Evolutionary conservation across 257 asterid genomes (phyloP).

Genomic region (Petrea volubilis): DNA sequence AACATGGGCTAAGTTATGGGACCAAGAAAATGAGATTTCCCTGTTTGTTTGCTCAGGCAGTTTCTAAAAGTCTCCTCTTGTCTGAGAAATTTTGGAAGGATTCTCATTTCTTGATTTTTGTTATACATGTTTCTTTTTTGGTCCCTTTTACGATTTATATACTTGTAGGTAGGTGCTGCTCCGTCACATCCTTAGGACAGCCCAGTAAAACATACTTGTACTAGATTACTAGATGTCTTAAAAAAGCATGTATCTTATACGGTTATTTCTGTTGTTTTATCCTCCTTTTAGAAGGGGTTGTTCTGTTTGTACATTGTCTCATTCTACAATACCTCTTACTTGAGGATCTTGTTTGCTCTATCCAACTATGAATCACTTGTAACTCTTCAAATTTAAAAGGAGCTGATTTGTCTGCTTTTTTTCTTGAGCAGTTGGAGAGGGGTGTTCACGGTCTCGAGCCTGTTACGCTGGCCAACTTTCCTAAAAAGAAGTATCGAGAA

Average conservation of each 20-base stretch:
- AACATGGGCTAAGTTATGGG: no score
- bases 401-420: constrained; percentile 1
- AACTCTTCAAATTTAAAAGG: constrained; percentile 8
- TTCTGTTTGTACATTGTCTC: background rate
- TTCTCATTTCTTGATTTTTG: background rate
- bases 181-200: constrained; percentile 6
- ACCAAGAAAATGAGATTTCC: no score
- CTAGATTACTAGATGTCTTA: constrained; percentile 8
- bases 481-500: constrained; percentile 68
- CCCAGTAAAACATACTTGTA: constrained; percentile 12
- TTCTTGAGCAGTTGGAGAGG: constrained; percentile 64
- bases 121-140: background rate
- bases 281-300: background rate
- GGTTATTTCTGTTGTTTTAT: background rate
- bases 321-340: background rate
- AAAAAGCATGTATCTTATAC: background rate
- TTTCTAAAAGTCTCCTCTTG: background rate
- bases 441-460: constrained; percentile 79
- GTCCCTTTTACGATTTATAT: constrained; percentile 3
- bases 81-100: constrained; percentile 15
- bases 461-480: constrained; percentile 59
- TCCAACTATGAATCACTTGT: constrained; percentile 1
- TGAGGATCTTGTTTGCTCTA: background rate
- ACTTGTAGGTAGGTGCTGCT: background rate
- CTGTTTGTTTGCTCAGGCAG: constrained; percentile 20